Percentiles rank a stretch among this genome's conserved stretches.
These are phyloP conservation scores for Sordariomycetes sp. DNA, from an alignment of 2,329 filamentous ascomycete genomes.

Conservation along the genomic window DNA sequence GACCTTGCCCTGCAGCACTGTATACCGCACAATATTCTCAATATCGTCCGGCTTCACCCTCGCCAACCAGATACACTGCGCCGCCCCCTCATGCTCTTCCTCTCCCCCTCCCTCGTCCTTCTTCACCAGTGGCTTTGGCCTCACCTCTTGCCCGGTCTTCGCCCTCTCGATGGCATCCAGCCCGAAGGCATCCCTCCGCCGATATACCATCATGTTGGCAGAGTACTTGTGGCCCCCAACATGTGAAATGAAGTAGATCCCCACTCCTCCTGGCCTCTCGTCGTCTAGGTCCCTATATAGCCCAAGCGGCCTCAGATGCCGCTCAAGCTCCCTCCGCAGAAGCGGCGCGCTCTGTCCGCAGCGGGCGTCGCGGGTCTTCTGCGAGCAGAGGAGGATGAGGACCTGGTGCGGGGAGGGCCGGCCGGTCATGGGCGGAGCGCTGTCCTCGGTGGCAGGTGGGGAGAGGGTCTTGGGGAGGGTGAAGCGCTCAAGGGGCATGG, in stretches of 20 bases:
- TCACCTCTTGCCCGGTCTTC: slow-evolving; percentile 18
- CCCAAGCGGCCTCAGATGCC: slow-evolving; percentile 75
- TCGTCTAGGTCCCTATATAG: slow-evolving; percentile 83
- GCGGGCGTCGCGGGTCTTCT: slow-evolving; percentile 85
- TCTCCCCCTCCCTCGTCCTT: slow-evolving; percentile 23
- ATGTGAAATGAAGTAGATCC: slow-evolving; percentile 93
- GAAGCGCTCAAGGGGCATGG: slow-evolving; percentile 42
- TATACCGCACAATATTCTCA: slow-evolving; percentile 83
- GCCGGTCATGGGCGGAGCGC: slow-evolving; percentile 21
- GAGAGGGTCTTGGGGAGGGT: slow-evolving; percentile 23
- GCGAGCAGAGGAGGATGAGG: slow-evolving; percentile 87
- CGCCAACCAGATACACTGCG: slow-evolving; percentile 88
- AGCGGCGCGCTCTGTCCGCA: slow-evolving; percentile 91
- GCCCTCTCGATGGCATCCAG: slow-evolving; percentile 31
- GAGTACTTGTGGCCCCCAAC: slow-evolving; percentile 95
- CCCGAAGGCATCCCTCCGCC: slow-evolving; percentile 49
- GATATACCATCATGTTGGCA: slow-evolving; percentile 89
- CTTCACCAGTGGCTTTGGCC: slow-evolving; percentile 2
- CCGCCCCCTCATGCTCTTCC: slow-evolving; percentile 46
- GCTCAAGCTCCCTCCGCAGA: slow-evolving; percentile 77
- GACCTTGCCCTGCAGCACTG: slow-evolving; percentile 85
- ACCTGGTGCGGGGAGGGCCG: slow-evolving; percentile 71
- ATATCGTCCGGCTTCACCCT: slow-evolving; percentile 79
- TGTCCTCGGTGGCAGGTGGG: slow-evolving; percentile 19
- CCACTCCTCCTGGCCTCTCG: slow-evolving; percentile 80